Evolutionary conservation across 2,329 filamentous ascomycete species (phyloP), one percentile per base, ranked within the genome.

Genomic region (Fusarium chaquense): DNA sequence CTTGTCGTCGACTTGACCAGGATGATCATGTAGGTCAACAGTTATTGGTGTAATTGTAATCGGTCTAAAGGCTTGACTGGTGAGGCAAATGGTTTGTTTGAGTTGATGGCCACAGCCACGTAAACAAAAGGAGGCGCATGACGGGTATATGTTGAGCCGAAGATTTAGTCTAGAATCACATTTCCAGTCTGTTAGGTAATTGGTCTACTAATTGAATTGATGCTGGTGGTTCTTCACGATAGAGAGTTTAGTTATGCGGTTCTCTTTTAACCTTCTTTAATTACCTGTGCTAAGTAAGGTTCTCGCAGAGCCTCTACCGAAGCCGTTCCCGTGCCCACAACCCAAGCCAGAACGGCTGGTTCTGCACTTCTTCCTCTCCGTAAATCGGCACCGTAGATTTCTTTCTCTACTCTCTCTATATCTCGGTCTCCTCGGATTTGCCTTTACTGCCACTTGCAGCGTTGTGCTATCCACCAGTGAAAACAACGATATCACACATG

Each of bases 211-310:
- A 50, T 36, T 35, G 12, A n/a, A 35, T 26, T 36, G 22, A 12
- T 26, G 18, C 22, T 44, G 22, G 30, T 50, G 46, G 30, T 35
- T 50, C 47, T 20, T 35, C 26, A n/a, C 32, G 22, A 51, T 13
- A 11, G 20, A 50, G 5, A 6, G 22, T n/a, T 26, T 26, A 20
- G 20, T 20, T 20, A 18, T 30, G 2, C 43, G 22, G 40, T 24
- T 62, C 57, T 62, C 59, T 54, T 54, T 62, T 62, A 40, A 54
- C 57, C 57, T 62, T 15, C 57, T 55, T 30, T 22, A 44, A 44
- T 35, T 56, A 22, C 24, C n/a, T 18, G n/a, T 40, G 12, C 28
- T 28, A 28, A 26, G n/a, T 12, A 38, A 40, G 36, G 36, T 41
- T 51, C 18, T 20, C 22, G 38, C 13, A 51, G 35, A 40, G 22